Base-by-base conservation (phyloP, 192 early-diverging fungal species). In the Coemansia sp. region DNA sequence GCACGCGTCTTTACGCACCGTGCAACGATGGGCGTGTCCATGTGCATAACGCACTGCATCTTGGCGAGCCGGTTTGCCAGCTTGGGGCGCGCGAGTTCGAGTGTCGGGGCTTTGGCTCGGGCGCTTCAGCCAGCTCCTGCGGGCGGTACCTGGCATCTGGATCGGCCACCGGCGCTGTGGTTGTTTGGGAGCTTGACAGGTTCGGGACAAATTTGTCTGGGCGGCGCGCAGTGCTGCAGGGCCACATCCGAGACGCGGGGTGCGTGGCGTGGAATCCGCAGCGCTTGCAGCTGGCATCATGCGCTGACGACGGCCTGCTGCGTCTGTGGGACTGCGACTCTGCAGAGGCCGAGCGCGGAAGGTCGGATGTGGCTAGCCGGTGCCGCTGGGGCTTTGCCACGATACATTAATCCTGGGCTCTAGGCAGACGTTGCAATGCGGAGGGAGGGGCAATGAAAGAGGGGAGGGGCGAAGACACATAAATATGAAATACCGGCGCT, bases 291-390 rank as follows among this genome's bases (percentile, higher is more conserved):
- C 74, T 94, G 59, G 89, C 85, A 27, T 84, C 85, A 25, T 91
- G 91, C 56, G 84, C 86, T 0, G 92, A 94, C 54, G 93, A 95
- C 68, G 82, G 82, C 6, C 85, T 74, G 0, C 77, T 90, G 55
- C 76, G 92, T 19, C 72, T 93, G 25, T 95, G 93, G 93, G 86
- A 78, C 32, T 48, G 74, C 19, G 25, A 75, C 36, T 5, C 65
- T 3, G 28, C 35, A 27, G 68, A 67, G 30, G 78, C 69, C 20
- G 62, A 65, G 42, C 25, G 45, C n/a, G 68, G 57, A 5, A 50
- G 23, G 25, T 29, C 53, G 0, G 72, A 81, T 19, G 68, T 73
- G 14, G 61, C 58, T 49, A 61, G 28, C 47, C 47, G 55, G 25
- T 68, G 60, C 65, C 47, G 47, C 22, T 81, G 78, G 78, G 78